Evolutionary conservation across 2,329 filamentous ascomycete genomes (phyloP).

Genomic region (Fusarium annulatum): DNA sequence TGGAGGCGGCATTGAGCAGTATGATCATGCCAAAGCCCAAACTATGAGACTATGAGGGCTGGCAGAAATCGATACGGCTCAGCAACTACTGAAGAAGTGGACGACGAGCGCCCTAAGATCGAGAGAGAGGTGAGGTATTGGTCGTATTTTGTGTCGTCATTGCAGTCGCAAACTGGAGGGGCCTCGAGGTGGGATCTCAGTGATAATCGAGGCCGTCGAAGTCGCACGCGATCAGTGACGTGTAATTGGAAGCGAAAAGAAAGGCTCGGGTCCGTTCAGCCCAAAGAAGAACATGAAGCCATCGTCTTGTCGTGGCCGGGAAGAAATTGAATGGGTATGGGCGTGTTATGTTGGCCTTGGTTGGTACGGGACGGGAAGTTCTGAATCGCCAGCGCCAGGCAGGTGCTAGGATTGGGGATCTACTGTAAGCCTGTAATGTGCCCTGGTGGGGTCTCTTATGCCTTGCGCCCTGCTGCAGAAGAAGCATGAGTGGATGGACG

Average conservation of each 20-base stretch:
- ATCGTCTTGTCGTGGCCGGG: constrained; percentile 15
- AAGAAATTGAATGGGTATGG: background rate
- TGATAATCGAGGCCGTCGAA: constrained; percentile 6
- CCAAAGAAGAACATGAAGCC: constrained; percentile 14
- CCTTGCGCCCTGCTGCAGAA: constrained; percentile 2
- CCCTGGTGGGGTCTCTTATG: constrained; percentile 21
- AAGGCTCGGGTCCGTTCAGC: constrained; percentile 1
- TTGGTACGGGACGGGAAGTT: background rate
- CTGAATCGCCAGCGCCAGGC: constrained; percentile 4
- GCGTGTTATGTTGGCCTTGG: constrained; percentile 9
- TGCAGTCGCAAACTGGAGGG: constrained; percentile 28
- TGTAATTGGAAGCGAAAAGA: background rate
- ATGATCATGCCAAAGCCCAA: constrained; percentile 1
- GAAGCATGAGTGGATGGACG: background rate
- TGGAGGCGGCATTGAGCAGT: constrained; percentile 39
- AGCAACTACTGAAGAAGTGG: background rate
- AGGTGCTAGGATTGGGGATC: constrained; percentile 29
- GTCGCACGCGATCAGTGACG: constrained; percentile 26
- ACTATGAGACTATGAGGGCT: background rate
- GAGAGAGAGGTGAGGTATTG: constrained; percentile 10
- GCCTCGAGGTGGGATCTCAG: background rate
- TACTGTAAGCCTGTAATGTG: constrained; percentile 20
- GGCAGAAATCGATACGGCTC: background rate
- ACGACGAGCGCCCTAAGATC: constrained; percentile 18
- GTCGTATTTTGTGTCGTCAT: constrained; percentile 33